Evolutionary conservation across 129 eudicot genomes (phyloP), one percentile per base, ranked within the genome.

Genomic region (Deinandra increscens): DNA sequence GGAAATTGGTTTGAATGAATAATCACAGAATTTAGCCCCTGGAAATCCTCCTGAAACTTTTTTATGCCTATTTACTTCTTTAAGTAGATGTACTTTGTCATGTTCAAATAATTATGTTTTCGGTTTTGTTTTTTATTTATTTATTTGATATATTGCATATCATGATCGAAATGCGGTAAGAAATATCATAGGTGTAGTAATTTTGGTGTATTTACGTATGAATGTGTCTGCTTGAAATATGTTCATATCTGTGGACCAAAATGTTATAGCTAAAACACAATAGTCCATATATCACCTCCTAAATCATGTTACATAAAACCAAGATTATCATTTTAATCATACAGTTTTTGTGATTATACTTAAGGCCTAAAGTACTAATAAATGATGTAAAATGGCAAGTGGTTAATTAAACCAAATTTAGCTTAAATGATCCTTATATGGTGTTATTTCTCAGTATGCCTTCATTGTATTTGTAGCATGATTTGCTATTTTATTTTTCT

Each of bases 111-210:
- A 36, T 39, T 49, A 0, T 17, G 3, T 54, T 55, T 70, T 70
- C 22, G 17, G n/a, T 26, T 58, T 14, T 48, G 5, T 2, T 34
- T 49, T 49, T 14, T 67, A 15, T 38, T 18, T 9, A 39, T 55
- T 70, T 70, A 48, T 43, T 41, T 60, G 3, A n/a, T 1, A 17
- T 68, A 5, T 23, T 68, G 9, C 74, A n/a, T 34, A n/a, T 33
- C 9, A 68, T 34, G 36, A 15, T 68, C 11, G 13, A 15, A 26
- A 26, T 34, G 48, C 36, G 34, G 29, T 34, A 17, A 19, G 17
- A 19, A 17, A 34, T 46, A 2, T 26, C 9, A 13, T 31, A 26
- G 19, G 13, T 9, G 39, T 58, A 41, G 20, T 58, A 58, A 4
- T 26, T 26, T 26, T 58, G 64, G 17, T 18, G 4, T 14, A 13